phyloP scores from a whole-genome alignment of 495 filamentous ascomycete species.

The Glutinoglossum americanum region DNA sequence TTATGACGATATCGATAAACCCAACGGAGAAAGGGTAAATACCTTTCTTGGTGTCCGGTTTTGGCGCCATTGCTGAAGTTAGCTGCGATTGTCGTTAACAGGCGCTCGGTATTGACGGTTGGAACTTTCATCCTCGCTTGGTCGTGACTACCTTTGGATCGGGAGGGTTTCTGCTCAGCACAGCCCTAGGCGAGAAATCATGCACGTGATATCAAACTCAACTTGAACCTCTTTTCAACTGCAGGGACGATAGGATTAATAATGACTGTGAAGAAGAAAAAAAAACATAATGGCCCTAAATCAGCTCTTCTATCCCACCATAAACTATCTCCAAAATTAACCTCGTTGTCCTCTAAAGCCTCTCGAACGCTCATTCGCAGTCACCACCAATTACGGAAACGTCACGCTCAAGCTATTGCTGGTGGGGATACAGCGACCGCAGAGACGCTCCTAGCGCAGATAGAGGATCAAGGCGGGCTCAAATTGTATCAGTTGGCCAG shows the following conservation, averaged over 20 bases:
- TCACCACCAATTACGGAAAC: conserved; percentile 71
- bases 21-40: conserved; percentile 15
- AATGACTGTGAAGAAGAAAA: conserved; percentile 35
- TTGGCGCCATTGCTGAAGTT: conserved; percentile 44
- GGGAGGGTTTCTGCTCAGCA: neutral
- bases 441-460: conserved; percentile 32
- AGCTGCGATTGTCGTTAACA: neutral
- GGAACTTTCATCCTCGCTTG: neutral
- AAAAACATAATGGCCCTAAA: neutral
- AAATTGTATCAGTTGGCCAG: conserved; percentile 76
- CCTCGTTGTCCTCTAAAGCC: conserved; percentile 53
- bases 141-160: neutral
- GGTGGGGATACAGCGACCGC: conserved; percentile 37
- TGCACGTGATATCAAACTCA: neutral
- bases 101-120: neutral
- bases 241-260: conserved; percentile 24
- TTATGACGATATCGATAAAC: no score
- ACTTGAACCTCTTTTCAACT: neutral
- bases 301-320: neutral
- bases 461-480: conserved; percentile 53
- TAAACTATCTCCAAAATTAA: conserved; percentile 5
- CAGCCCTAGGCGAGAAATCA: neutral
- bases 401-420: conserved; percentile 39
- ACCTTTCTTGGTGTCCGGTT: conserved; percentile 43
- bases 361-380: conserved; percentile 63